Percentiles rank a stretch among this genome's conserved stretches.
Conservation (phyloP, 345 rosid species). For the Euphorbia tirucalli region DNA sequence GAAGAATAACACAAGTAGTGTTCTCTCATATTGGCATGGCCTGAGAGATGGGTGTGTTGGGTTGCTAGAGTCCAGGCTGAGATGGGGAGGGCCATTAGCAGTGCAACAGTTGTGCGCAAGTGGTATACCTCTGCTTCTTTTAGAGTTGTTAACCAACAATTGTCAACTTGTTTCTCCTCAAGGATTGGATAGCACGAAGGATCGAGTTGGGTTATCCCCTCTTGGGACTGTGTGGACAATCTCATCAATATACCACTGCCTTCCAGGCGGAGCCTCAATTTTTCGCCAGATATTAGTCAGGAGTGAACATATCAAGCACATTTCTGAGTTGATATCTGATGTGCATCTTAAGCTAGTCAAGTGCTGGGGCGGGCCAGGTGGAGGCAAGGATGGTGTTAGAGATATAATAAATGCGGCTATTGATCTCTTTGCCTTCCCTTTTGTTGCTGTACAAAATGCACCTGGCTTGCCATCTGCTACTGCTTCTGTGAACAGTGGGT, state of each 20-base stretch:
- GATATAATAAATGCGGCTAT: slow-evolving; percentile 65
- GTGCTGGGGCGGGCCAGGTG: slow-evolving; percentile 82
- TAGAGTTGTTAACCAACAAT: too few relatives aligned
- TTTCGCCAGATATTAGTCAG: too few relatives aligned
- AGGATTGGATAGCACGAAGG: slow-evolving; percentile 45
- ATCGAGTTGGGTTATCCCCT: slow-evolving; percentile 69
- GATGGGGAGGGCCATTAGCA: too few relatives aligned
- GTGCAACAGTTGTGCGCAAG: too few relatives aligned
- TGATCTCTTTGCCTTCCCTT: slow-evolving; percentile 90
- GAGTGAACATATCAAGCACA: slow-evolving; percentile 57
- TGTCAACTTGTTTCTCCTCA: too few relatives aligned
- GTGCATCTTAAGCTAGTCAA: slow-evolving; percentile 79
- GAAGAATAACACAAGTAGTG: slow-evolving; percentile 24
- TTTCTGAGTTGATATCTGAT: slow-evolving; percentile 60
- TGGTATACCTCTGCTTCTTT: too few relatives aligned
- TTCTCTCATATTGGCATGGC: slow-evolving; percentile 83
- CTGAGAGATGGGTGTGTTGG: slow-evolving; percentile 87
- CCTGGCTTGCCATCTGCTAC: slow-evolving; percentile 74
- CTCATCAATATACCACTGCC: too few relatives aligned
- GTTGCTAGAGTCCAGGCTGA: too few relatives aligned
- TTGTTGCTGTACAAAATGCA: slow-evolving; percentile 82
- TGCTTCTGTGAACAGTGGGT: slow-evolving; percentile 91
- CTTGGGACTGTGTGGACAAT: slow-evolving; percentile 79
- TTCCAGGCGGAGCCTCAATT: too few relatives aligned
- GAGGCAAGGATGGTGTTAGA: too few relatives aligned